phyloP scores from a whole-genome alignment of 2,329 filamentous ascomycete genomes.

The Rhinocladiella similis region DNA sequence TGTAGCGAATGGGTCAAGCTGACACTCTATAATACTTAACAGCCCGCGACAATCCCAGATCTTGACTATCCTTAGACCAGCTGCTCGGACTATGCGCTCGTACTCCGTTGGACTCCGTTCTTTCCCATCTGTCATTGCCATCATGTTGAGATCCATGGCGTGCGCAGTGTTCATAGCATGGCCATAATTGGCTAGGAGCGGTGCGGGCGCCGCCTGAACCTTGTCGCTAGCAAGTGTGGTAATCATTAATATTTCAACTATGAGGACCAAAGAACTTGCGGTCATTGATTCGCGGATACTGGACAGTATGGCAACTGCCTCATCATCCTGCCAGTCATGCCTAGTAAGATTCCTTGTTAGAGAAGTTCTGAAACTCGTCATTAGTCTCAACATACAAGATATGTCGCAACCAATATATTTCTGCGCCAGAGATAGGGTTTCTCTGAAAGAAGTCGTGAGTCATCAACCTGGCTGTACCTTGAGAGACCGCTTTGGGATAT shows the following conservation, averaged over 20 bases:
- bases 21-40: slow-evolving; percentile 11
- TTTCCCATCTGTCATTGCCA: slow-evolving; percentile 9
- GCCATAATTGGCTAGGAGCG: slow-evolving; percentile 11
- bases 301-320: slow-evolving; percentile 6
- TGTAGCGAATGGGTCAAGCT: neutral
- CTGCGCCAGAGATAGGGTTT: slow-evolving; percentile 4
- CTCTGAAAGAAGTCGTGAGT: slow-evolving; percentile 8
- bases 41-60: slow-evolving; percentile 12
- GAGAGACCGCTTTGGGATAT: neutral
- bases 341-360: neutral
- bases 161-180: slow-evolving; percentile 2
- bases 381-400: slow-evolving; percentile 3
- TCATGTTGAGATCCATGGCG: slow-evolving; percentile 14
- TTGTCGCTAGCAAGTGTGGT: slow-evolving; percentile 3
- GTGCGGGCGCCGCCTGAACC: neutral
- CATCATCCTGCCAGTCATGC: slow-evolving; percentile 8
- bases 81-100: slow-evolving; percentile 3
- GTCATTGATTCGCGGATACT: slow-evolving; percentile 4
- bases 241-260: slow-evolving; percentile 3
- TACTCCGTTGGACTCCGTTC: slow-evolving; percentile 8
- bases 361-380: neutral
- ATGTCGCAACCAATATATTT: slow-evolving; percentile 13
- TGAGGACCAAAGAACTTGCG: slow-evolving; percentile 2
- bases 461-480: neutral
- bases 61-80: slow-evolving; percentile 1